These are phyloP conservation scores for Marasmius sp. DNA, from an alignment of 1,284 basidiomycete genomes.

Conservation along the genomic window DNA sequence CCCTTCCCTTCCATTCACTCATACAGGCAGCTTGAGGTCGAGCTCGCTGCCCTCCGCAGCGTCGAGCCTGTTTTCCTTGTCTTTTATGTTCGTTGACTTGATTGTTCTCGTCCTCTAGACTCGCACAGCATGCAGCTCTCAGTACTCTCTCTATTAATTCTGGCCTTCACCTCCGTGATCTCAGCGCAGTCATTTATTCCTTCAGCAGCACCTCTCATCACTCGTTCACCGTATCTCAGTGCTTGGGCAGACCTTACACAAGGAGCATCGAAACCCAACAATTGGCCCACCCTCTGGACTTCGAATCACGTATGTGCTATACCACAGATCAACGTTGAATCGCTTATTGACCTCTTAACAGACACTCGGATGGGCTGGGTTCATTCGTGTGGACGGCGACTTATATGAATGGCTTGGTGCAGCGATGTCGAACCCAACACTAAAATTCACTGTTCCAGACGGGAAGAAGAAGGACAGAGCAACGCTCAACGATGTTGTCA, in stretches of 20 bases:
- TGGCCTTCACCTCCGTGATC: too few relatives aligned
- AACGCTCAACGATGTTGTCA: neutral
- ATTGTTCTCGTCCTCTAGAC: neutral
- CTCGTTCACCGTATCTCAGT: conserved; percentile 36
- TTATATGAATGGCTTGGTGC: conserved; percentile 8
- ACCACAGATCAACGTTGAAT: neutral
- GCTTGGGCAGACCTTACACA: conserved; percentile 24
- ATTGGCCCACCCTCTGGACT: neutral
- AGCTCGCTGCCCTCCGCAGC: neutral
- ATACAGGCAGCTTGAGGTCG: neutral
- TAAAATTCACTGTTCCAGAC: neutral
- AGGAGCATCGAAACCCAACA: neutral
- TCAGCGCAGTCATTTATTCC: conserved; percentile 5
- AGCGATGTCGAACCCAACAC: neutral
- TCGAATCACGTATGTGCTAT: neutral
- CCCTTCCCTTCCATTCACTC: neutral
- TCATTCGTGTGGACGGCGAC: conserved; percentile 7
- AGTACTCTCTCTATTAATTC: neutral
- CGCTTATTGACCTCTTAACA: neutral
- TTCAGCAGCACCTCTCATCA: conserved; percentile 26
- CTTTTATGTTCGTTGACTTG: neutral
- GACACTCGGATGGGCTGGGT: conserved; percentile 5
- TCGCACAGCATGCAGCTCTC: neutral
- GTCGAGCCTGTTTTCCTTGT: neutral
- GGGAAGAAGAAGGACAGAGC: neutral